Evolutionary conservation across 768 basidiomycete species (phyloP), one percentile per base, ranked within the genome.

Genomic region (Ramaria sp.): DNA sequence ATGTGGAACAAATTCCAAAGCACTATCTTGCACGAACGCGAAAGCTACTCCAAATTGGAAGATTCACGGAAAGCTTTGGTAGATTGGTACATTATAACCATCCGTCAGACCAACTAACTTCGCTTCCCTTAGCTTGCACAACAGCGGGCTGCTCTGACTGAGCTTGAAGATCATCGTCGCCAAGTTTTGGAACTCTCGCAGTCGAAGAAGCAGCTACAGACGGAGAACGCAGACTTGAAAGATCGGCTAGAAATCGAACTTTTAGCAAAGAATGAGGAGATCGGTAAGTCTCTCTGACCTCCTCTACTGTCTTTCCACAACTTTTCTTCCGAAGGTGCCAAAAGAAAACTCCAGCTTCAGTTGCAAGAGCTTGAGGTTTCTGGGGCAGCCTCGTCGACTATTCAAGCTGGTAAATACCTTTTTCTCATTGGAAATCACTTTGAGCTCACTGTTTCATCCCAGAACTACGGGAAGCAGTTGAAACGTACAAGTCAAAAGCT

Each of bases 21-120:
- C 57, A 74, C 75, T 0, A 81, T 83, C 36, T 57, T 71, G 0
- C 72, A 76, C 47, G 83, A 85, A 63, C 74, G 81, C 22, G 77
- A 80, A 47, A 82, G 74, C 56, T 83, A 82, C 57, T 63, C 71
- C 39, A 78, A 79, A 24, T 66, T 85, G 13, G 85, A 86, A 59
- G 85, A 84, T 59, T 85, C 83, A 15, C 73, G 79, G 44, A 83
- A 80, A 61, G 82, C 84, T 51, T 64, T 87, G 60, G 82, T 85
- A 65, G 58, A 80, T 66, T 32, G 16, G 18, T 27, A 7, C 27
- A 43, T 16, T 12, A 34, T 45, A 36, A 6, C 2, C 18, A n/a
- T 52, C 20, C 25, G 18, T n/a, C 25, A 10, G 16, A 18, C 42
- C n/a, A 12, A 48, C 36, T 38, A 28, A 41, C 43, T 57, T 59